These are phyloP conservation scores for Russula lepida DNA, from an alignment of 768 basidiomycete genomes.

Conservation along the genomic window DNA sequence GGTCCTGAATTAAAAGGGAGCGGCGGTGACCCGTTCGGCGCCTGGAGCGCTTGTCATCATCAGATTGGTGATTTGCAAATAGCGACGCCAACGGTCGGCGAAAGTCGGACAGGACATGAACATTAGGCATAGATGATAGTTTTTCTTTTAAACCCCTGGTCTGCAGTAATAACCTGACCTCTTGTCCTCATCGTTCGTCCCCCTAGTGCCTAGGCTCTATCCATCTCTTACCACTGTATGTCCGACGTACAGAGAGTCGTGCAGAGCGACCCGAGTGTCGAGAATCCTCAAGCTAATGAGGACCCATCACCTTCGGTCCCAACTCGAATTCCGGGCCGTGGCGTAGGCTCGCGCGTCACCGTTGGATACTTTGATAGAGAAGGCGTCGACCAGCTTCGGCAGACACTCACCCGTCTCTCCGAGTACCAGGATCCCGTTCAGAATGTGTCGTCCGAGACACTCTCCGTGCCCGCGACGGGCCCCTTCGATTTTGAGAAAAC, in stretches of 20 bases:
- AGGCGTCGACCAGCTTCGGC: slow-evolving; percentile 37
- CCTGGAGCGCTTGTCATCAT: no score
- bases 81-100: no score
- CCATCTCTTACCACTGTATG: not conserved
- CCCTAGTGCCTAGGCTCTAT: not conserved
- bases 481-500: slow-evolving; percentile 28
- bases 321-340: not conserved
- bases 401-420: slow-evolving; percentile 28
- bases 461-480: slow-evolving; percentile 19
- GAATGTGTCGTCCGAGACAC: slow-evolving; percentile 20
- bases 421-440: not conserved
- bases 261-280: not conserved
- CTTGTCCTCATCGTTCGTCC: not conserved
- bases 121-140: no score
- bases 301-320: not conserved
- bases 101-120: no score
- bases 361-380: slow-evolving; percentile 47
- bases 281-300: not conserved
- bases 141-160: not conserved
- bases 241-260: not conserved
- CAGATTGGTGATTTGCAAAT: no score
- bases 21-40: no score
- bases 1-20: no score
- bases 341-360: slow-evolving; percentile 26
- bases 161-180: not conserved